These are phyloP conservation scores for Iodosphaeria phyllophila DNA, from an alignment of 2,329 filamentous ascomycete genomes.

Conservation along the genomic window DNA sequence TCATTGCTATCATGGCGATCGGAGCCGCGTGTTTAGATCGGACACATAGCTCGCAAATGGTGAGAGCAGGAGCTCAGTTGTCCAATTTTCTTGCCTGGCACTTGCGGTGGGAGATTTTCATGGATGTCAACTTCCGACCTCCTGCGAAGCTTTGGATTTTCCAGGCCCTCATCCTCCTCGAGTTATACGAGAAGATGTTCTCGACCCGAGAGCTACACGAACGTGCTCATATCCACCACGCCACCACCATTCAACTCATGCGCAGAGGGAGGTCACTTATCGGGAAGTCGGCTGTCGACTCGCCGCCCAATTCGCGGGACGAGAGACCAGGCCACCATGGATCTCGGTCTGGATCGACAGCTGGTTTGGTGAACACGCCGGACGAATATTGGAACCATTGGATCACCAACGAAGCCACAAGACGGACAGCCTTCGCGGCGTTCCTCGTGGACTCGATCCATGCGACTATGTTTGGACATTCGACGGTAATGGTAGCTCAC, in stretches of 20 bases:
- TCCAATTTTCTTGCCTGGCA: constrained; percentile 87
- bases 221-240: constrained; percentile 88
- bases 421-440: constrained; percentile 77
- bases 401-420: constrained; percentile 85
- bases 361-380: constrained; percentile 44
- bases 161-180: constrained; percentile 72
- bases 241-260: constrained; percentile 90
- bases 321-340: constrained; percentile 26
- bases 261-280: constrained; percentile 80
- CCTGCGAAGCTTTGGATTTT: constrained; percentile 95
- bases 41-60: constrained; percentile 54
- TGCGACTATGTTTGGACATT: constrained; percentile 95
- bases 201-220: constrained; percentile 84
- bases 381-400: constrained; percentile 93
- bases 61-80: constrained; percentile 59
- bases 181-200: constrained; percentile 97
- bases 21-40: constrained; percentile 81
- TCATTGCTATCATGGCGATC: constrained; percentile 82
- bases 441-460: constrained; percentile 94
- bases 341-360: constrained; percentile 41
- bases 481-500: constrained; percentile 90
- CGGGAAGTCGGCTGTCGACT: constrained; percentile 68
- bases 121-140: constrained; percentile 73
- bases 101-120: constrained; percentile 90
- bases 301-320: constrained; percentile 57